These are phyloP conservation scores for Gyromitra esculenta DNA, from an alignment of 2,329 filamentous ascomycete species.

Conservation along the genomic window DNA sequence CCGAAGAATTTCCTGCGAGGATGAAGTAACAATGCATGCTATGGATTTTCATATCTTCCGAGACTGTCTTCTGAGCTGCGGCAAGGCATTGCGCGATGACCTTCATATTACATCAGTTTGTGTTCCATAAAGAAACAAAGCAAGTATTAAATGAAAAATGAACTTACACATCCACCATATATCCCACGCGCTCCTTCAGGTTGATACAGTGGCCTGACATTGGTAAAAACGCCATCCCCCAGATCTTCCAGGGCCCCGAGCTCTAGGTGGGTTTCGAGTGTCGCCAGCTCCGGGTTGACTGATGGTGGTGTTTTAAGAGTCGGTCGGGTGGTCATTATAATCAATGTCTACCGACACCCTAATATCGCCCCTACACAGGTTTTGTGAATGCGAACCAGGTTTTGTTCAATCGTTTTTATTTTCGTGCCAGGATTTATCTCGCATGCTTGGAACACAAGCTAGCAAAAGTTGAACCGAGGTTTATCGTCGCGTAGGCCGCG, in stretches of 20 bases:
- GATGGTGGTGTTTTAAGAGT: constrained; percentile 49
- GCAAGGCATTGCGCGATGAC: constrained; percentile 89
- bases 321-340: constrained; percentile 1
- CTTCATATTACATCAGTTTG: constrained; percentile 29
- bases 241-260: constrained; percentile 55
- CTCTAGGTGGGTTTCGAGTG: constrained; percentile 56
- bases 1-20: constrained; percentile 82
- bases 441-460: constrained; percentile 3
- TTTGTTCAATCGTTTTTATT: constrained; percentile 6
- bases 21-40: constrained; percentile 99
- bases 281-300: constrained; percentile 39
- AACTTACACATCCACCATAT: constrained; percentile 78
- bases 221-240: constrained; percentile 82
- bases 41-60: constrained; percentile 81
- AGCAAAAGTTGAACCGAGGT: constrained; percentile 19
- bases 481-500: constrained; percentile 29
- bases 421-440: neutral
- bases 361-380: neutral
- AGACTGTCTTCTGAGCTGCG: constrained; percentile 88
- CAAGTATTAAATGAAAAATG: neutral
- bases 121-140: neutral
- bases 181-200: constrained; percentile 91
- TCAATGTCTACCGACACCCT: neutral
- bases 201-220: constrained; percentile 90
- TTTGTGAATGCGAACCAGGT: constrained; percentile 16